Percentiles rank a stretch among this genome's conserved stretches.
Conservation (phyloP, 768 basidiomycete species). For the Mrakia frigida region DNA sequence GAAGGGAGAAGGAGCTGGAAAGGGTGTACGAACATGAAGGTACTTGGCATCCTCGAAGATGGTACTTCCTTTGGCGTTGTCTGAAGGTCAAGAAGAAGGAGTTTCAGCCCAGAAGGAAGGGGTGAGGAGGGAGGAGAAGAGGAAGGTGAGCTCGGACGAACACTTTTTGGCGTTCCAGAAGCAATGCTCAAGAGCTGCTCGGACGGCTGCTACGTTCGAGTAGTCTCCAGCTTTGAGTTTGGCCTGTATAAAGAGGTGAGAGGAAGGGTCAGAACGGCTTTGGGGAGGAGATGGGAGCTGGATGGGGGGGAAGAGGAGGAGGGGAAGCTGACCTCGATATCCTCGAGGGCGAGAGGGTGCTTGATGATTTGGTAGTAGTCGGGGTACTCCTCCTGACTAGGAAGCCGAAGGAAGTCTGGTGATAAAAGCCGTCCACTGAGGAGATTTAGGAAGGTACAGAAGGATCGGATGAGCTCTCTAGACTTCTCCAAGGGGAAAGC, state of each 20-base stretch:
- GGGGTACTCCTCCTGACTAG: conserved; percentile 56
- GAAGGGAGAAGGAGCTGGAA: background rate
- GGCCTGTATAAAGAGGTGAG: conserved; percentile 43
- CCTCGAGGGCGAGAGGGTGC: conserved; percentile 77
- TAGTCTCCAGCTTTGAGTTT: conserved; percentile 61
- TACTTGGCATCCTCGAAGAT: conserved; percentile 80
- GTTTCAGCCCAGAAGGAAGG: background rate
- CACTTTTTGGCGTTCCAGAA: conserved; percentile 77
- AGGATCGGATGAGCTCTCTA: background rate
- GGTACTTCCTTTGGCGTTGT: conserved; percentile 66
- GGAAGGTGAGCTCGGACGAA: background rate
- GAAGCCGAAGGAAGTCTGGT: conserved; percentile 61
- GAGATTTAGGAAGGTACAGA: background rate
- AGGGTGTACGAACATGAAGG: conserved; percentile 57
- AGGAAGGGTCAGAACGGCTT: background rate
- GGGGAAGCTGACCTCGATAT: conserved; percentile 58
- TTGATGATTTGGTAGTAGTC: conserved; percentile 81
- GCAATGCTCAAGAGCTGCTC: conserved; percentile 66
- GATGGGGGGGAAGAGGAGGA: background rate
- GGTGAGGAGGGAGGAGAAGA: background rate
- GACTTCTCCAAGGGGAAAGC: too few relatives aligned
- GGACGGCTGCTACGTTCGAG: conserved; percentile 60
- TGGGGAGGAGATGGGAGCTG: background rate
- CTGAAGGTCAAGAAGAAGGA: background rate
- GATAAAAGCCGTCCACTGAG: conserved; percentile 21